phyloP scores from a whole-genome alignment of 192 early-diverging fungal genomes.

The Coemansia sp. region DNA sequence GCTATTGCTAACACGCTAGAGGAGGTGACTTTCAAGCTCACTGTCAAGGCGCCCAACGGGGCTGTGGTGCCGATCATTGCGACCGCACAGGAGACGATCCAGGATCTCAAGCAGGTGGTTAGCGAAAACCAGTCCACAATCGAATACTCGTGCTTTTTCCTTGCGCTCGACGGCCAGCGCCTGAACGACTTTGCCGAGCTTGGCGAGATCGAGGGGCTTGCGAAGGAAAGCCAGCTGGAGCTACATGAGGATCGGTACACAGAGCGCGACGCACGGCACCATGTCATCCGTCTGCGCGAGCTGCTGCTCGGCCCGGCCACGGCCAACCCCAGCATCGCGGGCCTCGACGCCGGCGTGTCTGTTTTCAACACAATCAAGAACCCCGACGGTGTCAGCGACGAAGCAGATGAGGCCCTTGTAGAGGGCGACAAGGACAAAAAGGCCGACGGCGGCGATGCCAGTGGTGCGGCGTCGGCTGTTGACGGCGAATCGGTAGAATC shows the following conservation, averaged over 20 bases:
- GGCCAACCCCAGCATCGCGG: conserved; percentile 37
- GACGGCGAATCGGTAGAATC: not conserved
- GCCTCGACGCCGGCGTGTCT: conserved; percentile 76
- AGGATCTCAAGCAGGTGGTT: conserved; percentile 85
- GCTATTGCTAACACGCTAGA: conserved; percentile 14
- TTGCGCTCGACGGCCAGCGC: conserved; percentile 70
- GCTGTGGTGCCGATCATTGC: conserved; percentile 45
- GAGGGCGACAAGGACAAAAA: not conserved
- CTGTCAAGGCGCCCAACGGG: conserved; percentile 51
- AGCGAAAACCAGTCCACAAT: conserved; percentile 84
- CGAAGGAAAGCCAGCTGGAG: conserved; percentile 66
- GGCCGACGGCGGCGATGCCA: not conserved
- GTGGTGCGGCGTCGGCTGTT: not conserved
- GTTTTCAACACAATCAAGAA: conserved; percentile 60
- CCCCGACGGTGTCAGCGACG: conserved; percentile 21
- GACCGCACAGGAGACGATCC: conserved; percentile 73
- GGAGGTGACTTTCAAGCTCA: conserved; percentile 41
- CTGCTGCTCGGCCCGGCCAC: conserved; percentile 71
- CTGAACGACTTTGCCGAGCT: conserved; percentile 78
- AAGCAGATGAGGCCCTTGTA: not conserved
- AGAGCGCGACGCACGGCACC: conserved; percentile 89
- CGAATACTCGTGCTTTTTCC: conserved; percentile 89
- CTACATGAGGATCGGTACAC: conserved; percentile 82
- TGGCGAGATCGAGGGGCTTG: conserved; percentile 65
- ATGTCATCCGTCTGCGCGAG: conserved; percentile 87